These are phyloP conservation scores for Camellia sinensis DNA, from an alignment of 148 eudicot species.

Conservation along the genomic window DNA sequence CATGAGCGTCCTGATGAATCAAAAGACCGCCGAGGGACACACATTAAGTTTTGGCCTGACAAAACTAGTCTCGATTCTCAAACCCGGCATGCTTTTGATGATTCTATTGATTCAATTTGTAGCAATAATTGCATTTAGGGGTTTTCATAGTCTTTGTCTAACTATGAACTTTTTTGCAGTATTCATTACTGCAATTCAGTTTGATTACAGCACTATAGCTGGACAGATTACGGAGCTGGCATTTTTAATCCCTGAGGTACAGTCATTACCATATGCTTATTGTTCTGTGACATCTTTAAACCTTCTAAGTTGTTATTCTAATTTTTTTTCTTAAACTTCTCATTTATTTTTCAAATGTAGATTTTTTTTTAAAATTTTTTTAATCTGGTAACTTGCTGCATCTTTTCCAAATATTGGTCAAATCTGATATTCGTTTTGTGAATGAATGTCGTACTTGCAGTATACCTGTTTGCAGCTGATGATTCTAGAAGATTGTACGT, in stretches of 20 bases:
- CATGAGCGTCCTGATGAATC: slow-evolving; percentile 47
- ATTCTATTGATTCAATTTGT: neutral
- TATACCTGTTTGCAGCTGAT: neutral
- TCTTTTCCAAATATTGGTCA: neutral
- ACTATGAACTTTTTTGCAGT: slow-evolving; percentile 48
- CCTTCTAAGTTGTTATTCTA: slow-evolving; percentile 1
- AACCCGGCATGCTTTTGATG: neutral
- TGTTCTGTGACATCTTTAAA: slow-evolving; percentile 5
- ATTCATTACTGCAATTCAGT: slow-evolving; percentile 73
- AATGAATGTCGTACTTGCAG: neutral
- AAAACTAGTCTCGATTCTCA: slow-evolving; percentile 36
- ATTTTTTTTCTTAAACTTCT: neutral
- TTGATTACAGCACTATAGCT: slow-evolving; percentile 83
- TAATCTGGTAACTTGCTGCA: neutral
- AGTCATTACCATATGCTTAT: neutral
- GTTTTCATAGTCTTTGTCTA: neutral
- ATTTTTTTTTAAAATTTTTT: neutral
- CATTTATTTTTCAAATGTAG: neutral
- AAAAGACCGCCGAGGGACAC: slow-evolving; percentile 64
- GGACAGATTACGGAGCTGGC: slow-evolving; percentile 92
- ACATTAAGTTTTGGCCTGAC: slow-evolving; percentile 88
- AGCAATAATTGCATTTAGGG: too few species aligned
- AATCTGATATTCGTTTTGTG: neutral
- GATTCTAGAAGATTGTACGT: too few species aligned
- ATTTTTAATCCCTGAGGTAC: slow-evolving; percentile 83